Evolutionary conservation across 1,284 basidiomycete genomes (phyloP), one percentile per base, ranked within the genome.

Genomic region (Ustilago xerochloae): DNA sequence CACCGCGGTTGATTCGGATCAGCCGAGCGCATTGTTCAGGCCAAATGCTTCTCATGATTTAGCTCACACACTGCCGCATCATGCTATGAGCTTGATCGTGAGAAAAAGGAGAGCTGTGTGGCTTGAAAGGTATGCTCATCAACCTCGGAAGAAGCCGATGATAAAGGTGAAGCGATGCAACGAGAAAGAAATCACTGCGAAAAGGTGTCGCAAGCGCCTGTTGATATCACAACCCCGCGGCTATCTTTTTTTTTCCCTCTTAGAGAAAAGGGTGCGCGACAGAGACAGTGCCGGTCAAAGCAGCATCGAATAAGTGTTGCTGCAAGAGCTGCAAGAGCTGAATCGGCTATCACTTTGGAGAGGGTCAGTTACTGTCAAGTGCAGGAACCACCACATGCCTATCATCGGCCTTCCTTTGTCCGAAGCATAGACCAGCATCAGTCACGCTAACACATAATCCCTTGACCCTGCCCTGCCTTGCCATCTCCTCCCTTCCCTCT

Each of bases 181-280:
- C 16, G 24, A 8, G 26, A 13, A 30, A n/a, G 15, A 7, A 22
- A 20, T 22, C 22, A 16, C 16, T 33, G 16, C 4, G 29, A 32
- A 24, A 22, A 29, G 20, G 39, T 41, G 52, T 45, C 52, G 30
- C 29, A 43, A 54, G 39, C 39, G 39, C 18, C 33, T 20, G 36
- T 32, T 30, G 38, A 24, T 41, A 45, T 45, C 30, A 35, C 30
- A 18, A 54, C 20, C 29, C 33, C 33, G 35, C 35, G 45, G 53
- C 24, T 55, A 55, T 55, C 53, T 47, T 55, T 36, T 55, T 46
- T 36, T 51, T 39, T 38, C 20, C 20, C 12, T 18, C 20, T 15
- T 10, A 13, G 28, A 30, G 46, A 15, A 20, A 24, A 45, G 22
- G 16, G 29, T 32, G 46, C 46, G 28, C 26, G 46, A 22, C 32